phyloP scores from a whole-genome alignment of 2,329 filamentous ascomycete species.

The Diplodia mutila region DNA sequence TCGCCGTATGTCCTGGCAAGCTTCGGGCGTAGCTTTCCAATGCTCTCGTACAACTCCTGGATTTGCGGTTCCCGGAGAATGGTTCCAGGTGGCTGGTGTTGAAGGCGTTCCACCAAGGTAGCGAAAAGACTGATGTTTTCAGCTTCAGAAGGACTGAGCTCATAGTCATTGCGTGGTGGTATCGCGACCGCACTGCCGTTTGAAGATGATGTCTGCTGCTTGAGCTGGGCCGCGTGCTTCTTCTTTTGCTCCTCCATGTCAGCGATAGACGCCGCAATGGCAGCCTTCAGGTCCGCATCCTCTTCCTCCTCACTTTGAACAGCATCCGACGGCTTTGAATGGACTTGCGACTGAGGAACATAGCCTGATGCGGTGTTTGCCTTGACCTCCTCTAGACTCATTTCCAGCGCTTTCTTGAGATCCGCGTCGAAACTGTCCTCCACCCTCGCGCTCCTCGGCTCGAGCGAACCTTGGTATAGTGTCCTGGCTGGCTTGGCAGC shows the following conservation, averaged over 20 bases:
- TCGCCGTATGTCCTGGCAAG: conserved; percentile 94
- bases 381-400: conserved; percentile 94
- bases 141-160: conserved; percentile 88
- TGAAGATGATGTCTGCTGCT: conserved; percentile 71
- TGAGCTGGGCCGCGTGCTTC: conserved; percentile 80
- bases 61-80: conserved; percentile 97
- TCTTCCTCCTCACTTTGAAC: conserved; percentile 70
- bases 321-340: conserved; percentile 42
- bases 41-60: conserved; percentile 96
- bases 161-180: conserved; percentile 88
- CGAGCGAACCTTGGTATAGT: conserved; percentile 71
- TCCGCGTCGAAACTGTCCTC: conserved; percentile 95
- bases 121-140: conserved; percentile 98
- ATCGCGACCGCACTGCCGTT: conserved; percentile 54
- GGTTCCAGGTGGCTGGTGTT: conserved; percentile 92
- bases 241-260: conserved; percentile 99
- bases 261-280: conserved; percentile 89
- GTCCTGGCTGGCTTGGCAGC: conserved; percentile 63
- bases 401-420: conserved; percentile 87
- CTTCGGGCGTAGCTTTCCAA: conserved; percentile 90
- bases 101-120: conserved; percentile 88
- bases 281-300: conserved; percentile 89
- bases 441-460: conserved; percentile 84
- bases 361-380: conserved; percentile 72
- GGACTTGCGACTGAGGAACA: conserved; percentile 64